A percentile compares a stretch with the other conserved stretches of the same genome.
phyloP scores from a whole-genome alignment of 257 asterid genomes.

The Vinca minor region DNA sequence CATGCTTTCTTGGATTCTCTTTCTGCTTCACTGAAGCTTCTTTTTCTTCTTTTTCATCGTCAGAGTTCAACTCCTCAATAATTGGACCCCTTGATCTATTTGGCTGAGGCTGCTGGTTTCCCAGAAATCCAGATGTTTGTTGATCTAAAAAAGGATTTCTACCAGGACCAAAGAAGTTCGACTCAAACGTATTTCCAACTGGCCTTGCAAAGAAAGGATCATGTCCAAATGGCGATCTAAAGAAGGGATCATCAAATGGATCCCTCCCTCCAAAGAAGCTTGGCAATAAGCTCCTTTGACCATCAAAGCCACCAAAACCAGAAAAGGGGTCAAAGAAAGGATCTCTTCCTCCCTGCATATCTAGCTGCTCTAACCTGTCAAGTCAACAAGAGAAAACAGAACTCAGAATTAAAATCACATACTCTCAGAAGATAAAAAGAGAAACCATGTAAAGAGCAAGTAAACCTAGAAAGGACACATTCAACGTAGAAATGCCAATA shows the following conservation, averaged over 20 bases:
- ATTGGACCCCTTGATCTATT: conserved; percentile 54
- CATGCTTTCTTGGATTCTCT: conserved; percentile 66
- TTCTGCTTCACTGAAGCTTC: conserved; percentile 27
- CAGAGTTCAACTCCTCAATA: conserved; percentile 86
- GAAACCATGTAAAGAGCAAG: neutral
- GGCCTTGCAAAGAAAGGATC: conserved; percentile 85
- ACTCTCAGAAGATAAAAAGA: neutral
- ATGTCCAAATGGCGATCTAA: conserved; percentile 59
- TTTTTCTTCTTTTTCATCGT: conserved; percentile 54
- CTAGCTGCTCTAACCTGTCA: conserved; percentile 7
- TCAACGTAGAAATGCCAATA: no score
- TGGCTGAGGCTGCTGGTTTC: conserved; percentile 37
- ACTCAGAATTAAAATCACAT: neutral
- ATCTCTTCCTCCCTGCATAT: conserved; percentile 78
- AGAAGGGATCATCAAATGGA: conserved; percentile 90
- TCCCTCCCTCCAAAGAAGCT: conserved; percentile 64
- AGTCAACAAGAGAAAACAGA: neutral
- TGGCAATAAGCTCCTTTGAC: conserved; percentile 41
- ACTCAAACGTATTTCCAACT: conserved; percentile 33
- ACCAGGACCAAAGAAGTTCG: conserved; percentile 20
- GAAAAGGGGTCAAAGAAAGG: conserved; percentile 62
- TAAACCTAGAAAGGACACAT: no score
- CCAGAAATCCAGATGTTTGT: conserved; percentile 39
- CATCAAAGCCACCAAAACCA: conserved; percentile 34
- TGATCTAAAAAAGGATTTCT: conserved; percentile 18